phyloP scores from a whole-genome alignment of 345 rosid species.

The Eucalyptus polybractea region DNA sequence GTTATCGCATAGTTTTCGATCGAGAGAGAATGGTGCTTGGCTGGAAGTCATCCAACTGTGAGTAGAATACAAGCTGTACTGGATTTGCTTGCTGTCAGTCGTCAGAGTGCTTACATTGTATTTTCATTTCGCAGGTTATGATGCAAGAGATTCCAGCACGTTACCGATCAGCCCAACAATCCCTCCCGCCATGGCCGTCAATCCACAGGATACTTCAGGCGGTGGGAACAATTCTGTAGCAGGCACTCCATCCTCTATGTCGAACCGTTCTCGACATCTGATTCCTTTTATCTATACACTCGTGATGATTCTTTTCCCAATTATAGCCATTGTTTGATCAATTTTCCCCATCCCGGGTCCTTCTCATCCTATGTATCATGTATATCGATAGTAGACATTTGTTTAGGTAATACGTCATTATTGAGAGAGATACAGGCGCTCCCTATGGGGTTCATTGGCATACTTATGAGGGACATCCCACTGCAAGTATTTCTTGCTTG shows the following conservation, averaged over 20 bases:
- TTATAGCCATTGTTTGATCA: conserved; percentile 18
- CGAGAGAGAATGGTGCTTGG: conserved; percentile 62
- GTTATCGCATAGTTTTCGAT: conserved; percentile 57
- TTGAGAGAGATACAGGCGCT: neutral
- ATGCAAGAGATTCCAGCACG: conserved; percentile 7
- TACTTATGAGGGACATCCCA: neutral
- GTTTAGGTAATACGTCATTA: neutral
- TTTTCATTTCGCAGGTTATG: conserved; percentile 25
- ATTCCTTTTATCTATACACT: neutral
- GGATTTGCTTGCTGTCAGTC: neutral
- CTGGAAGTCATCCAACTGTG: conserved; percentile 72
- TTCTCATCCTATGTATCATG: neutral
- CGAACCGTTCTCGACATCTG: neutral
- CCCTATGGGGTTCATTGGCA: neutral
- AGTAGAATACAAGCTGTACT: conserved; percentile 4
- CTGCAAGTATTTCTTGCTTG: neutral
- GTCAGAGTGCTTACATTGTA: neutral
- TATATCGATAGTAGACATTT: neutral
- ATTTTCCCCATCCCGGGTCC: neutral
- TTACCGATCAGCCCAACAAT: conserved; percentile 24
- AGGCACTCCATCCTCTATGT: conserved; percentile 8
- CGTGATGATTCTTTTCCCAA: conserved; percentile 8
- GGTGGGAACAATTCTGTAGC: neutral
- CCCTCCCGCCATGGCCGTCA: conserved; percentile 48
- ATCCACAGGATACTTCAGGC: conserved; percentile 54